Evolutionary conservation across 2,329 filamentous ascomycete genomes (phyloP).

Genomic region (Elsinoe necatrix): DNA sequence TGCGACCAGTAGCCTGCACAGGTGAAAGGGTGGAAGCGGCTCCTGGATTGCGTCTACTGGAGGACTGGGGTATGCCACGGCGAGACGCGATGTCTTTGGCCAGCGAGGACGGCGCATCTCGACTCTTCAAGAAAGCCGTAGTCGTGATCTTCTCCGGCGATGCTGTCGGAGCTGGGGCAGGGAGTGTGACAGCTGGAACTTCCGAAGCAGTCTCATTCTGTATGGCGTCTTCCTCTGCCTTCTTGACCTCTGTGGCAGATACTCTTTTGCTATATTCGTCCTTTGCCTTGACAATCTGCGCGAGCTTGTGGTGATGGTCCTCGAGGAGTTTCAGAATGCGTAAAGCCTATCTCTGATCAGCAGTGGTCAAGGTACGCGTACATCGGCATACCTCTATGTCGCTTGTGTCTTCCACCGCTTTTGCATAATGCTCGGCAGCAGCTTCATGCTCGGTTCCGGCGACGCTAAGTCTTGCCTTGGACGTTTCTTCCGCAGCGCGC

Average conservation of each 20-base stretch:
- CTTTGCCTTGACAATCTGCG: conserved; percentile 68
- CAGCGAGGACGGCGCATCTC: conserved; percentile 30
- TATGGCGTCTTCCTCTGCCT: conserved; percentile 10
- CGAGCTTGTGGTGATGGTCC: conserved; percentile 75
- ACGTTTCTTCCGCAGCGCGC: conserved; percentile 67
- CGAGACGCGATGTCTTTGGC: conserved; percentile 33
- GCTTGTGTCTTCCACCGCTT: conserved; percentile 64
- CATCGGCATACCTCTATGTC: conserved; percentile 44
- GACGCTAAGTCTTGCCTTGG: conserved; percentile 61
- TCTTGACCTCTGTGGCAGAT: conserved; percentile 7
- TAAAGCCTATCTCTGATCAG: conserved; percentile 56
- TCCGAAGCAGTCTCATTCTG: conserved; percentile 4
- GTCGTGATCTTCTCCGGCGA: conserved; percentile 3
- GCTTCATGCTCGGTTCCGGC: conserved; percentile 82
- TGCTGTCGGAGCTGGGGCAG: conserved; percentile 15
- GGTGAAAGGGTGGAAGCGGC: background rate
- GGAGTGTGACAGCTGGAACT: conserved; percentile 17
- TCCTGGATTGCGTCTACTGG: conserved; percentile 17
- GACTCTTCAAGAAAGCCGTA: conserved; percentile 17
- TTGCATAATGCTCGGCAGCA: conserved; percentile 81
- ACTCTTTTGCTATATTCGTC: conserved; percentile 18
- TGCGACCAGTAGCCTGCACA: conserved; percentile 11
- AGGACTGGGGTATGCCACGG: conserved; percentile 28
- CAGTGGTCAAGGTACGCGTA: background rate
- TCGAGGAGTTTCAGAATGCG: conserved; percentile 79